Conservation (phyloP, 129 eudicot species). For the Lactuca saligna region DNA sequence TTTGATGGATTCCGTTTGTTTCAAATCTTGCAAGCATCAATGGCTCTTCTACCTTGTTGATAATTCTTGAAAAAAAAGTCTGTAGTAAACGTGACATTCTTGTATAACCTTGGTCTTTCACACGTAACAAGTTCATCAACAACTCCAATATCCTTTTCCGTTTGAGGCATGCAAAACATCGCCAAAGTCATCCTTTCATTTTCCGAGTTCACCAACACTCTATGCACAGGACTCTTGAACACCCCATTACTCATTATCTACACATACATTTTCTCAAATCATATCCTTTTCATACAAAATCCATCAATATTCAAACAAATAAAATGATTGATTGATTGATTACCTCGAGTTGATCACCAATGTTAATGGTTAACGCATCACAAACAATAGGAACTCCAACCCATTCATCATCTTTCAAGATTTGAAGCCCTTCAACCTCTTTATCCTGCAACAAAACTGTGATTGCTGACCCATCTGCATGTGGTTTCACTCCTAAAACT, state of each 20-base stretch:
- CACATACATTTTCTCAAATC: not conserved
- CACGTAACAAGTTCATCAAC: conserved; percentile 37
- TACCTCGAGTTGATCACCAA: conserved; percentile 73
- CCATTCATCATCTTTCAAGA: conserved; percentile 52
- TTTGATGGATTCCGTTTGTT: no score
- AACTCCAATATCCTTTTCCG: conserved; percentile 40
- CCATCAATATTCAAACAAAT: no score
- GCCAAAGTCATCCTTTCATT: conserved; percentile 49
- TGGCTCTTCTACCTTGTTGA: conserved; percentile 35
- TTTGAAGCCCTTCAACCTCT: conserved; percentile 64
- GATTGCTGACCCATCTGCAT: conserved; percentile 50
- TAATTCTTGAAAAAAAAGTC: conserved; percentile 26
- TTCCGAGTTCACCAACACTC: conserved; percentile 43
- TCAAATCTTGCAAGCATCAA: conserved; percentile 30
- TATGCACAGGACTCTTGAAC: conserved; percentile 61
- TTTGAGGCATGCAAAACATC: conserved; percentile 39
- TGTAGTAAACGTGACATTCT: conserved; percentile 24
- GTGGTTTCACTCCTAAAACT: conserved; percentile 52
- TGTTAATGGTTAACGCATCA: conserved; percentile 43
- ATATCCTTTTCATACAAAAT: not conserved
- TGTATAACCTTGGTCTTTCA: conserved; percentile 37
- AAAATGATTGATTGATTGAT: no score
- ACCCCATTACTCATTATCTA: conserved; percentile 69
- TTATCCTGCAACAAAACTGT: conserved; percentile 57
- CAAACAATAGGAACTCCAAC: conserved; percentile 41